Evolutionary conservation across 345 rosid species (phyloP).

Genomic region (Aquilaria yunnanensis): DNA sequence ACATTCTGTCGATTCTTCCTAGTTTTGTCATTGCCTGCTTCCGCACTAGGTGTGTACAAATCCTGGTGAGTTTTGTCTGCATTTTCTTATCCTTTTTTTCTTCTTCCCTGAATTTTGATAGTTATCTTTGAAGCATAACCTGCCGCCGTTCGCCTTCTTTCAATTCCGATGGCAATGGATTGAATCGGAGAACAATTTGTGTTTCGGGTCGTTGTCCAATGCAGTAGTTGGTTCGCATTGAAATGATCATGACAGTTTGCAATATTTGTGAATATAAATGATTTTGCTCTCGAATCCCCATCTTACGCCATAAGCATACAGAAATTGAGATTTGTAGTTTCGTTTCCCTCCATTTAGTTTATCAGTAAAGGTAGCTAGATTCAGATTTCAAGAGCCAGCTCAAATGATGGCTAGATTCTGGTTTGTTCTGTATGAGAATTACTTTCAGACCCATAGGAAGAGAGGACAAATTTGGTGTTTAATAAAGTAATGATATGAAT

Average conservation of each 20-base stretch:
- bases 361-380: too few relatives aligned
- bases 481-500: too few relatives aligned
- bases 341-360: too few relatives aligned
- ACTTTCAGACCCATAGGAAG: too few relatives aligned
- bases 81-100: background rate
- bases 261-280: constrained; percentile 6
- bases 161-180: too few relatives aligned
- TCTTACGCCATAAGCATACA: background rate
- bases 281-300: background rate
- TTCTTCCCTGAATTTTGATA: background rate
- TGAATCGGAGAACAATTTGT: too few relatives aligned
- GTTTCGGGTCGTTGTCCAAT: background rate
- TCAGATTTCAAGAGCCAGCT: too few relatives aligned
- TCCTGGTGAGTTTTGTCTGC: constrained; percentile 14
- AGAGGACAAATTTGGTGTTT: too few relatives aligned
- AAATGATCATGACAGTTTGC: background rate
- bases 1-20: constrained; percentile 16
- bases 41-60: constrained; percentile 9
- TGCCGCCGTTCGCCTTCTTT: too few relatives aligned
- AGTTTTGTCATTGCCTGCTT: background rate
- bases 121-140: too few relatives aligned
- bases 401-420: too few relatives aligned
- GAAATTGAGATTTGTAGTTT: background rate
- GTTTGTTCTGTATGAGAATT: too few relatives aligned
- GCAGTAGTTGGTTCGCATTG: constrained; percentile 11